phyloP scores from a whole-genome alignment of 805 yeast genomes.

The Nakazawaea sp. region DNA sequence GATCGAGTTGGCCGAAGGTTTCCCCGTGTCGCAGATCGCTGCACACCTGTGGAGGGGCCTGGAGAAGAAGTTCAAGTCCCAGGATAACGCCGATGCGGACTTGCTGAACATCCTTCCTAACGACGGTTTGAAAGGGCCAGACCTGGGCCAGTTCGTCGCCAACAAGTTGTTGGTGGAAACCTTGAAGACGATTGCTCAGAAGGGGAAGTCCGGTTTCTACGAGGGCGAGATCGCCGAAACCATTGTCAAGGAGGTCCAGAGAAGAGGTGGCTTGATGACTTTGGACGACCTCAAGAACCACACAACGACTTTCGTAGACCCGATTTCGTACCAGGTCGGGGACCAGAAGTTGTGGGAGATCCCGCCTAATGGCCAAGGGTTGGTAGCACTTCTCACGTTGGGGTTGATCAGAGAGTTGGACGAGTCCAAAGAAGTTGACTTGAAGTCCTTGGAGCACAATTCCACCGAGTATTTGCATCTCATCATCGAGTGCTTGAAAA shows the following conservation, averaged over 20 bases:
- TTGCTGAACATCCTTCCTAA: conserved; percentile 30
- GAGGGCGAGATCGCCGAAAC: conserved; percentile 64
- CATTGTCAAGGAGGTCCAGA: conserved; percentile 45
- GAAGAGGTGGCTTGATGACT: conserved; percentile 50
- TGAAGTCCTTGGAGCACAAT: conserved; percentile 47
- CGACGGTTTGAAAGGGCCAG: conserved; percentile 38
- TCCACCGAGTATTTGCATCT: conserved; percentile 65
- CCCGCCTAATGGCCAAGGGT: conserved; percentile 81
- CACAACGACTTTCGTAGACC: conserved; percentile 56
- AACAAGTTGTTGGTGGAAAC: conserved; percentile 50
- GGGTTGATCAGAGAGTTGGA: conserved; percentile 59
- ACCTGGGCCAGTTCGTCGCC: conserved; percentile 47
- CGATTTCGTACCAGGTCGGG: conserved; percentile 46
- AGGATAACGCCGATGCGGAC: conserved; percentile 22
- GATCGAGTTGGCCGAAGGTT: conserved; percentile 67
- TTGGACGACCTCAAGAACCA: conserved; percentile 52
- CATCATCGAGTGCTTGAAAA: conserved; percentile 63
- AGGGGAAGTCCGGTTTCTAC: conserved; percentile 64
- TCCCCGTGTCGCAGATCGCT: conserved; percentile 55
- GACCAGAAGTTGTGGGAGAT: conserved; percentile 67
- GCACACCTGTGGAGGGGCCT: conserved; percentile 40
- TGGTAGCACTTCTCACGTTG: conserved; percentile 65
- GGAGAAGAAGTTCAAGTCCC: conserved; percentile 29
- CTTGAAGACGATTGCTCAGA: conserved; percentile 39
- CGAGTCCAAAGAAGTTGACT: conserved; percentile 31